Percentiles rank a stretch among this genome's conserved stretches.
phyloP scores from a whole-genome alignment of 2,329 filamentous ascomycete genomes.

The Alternaria dauci region DNA sequence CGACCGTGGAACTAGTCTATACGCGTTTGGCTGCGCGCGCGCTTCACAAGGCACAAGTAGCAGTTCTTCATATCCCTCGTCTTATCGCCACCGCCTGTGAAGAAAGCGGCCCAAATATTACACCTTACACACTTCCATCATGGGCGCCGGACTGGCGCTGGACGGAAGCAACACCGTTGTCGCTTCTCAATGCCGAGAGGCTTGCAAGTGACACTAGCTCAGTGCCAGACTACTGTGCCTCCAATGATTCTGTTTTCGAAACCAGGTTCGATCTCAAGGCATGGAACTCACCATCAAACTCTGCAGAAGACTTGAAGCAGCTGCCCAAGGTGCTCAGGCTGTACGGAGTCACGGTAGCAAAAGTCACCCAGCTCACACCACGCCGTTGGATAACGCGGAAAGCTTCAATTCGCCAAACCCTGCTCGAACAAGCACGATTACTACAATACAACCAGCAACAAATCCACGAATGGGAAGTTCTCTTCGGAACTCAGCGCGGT shows the following conservation, averaged over 20 bases:
- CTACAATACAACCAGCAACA: not conserved
- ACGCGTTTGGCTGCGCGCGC: not conserved
- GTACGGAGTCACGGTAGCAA: not conserved
- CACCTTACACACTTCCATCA: not conserved
- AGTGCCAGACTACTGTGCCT: not conserved
- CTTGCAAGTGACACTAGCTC: fast-evolving
- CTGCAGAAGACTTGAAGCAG: not conserved
- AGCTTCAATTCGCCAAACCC: not conserved
- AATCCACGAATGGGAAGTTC: not conserved
- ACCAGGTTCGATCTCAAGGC: not conserved
- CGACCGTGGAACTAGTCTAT: not conserved
- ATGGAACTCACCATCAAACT: not conserved
- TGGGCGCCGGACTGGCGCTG: not conserved
- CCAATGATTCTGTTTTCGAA: not conserved
- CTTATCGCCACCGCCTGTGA: fast-evolving
- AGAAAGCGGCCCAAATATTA: not conserved
- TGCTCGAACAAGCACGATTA: not conserved
- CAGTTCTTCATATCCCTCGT: not conserved
- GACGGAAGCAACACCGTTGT: not conserved
- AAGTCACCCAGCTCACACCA: not conserved
- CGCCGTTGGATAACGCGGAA: not conserved
- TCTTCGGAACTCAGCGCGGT: no score
- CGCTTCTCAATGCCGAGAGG: not conserved
- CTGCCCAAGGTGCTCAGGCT: not conserved
- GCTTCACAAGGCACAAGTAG: not conserved